Evolutionary conservation across 2,329 filamentous ascomycete genomes (phyloP), one percentile per base, ranked within the genome.

Genomic region (Geosmithia flava): DNA sequence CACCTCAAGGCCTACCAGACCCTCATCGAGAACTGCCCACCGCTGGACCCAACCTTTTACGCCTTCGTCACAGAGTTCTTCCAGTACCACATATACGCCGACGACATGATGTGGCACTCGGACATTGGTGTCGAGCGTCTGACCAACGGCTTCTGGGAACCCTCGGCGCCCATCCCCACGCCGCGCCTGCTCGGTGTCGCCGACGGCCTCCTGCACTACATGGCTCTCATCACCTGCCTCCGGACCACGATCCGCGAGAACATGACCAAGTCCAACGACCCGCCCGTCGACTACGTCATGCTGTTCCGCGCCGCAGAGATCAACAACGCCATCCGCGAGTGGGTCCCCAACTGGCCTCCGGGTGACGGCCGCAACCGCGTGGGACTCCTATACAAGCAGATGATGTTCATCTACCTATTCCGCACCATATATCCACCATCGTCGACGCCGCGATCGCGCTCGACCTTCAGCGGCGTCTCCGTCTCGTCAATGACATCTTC

Each of bases 151-250:
- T 63, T 69, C 42, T 74, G 71, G 68, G 59, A 63, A 33, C 63
- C 69, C 2, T 53, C 64, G 40, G 54, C 64, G 1, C 58, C 65
- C 2, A 69, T 75, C 27, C 63, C 73, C 17, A 66, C 70, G 0
- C 69, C 74, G 5, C 71, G 76, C n/a, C 71, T 95, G 4, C 71
- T 95, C 6, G 89, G 89, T 20, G 83, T 95, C 23, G 80, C 85
- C 41, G 88, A 95, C 57, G 87, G 87, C 1, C 70, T 95, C 2
- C 89, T 95, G 59, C 75, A 77, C 33, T 82, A 85, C 58, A 81
- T 95, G 29, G 83, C 83, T 7, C 80, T 86, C 57, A 91, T 94
- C 51, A 88, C 86, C 2, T 76, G 78, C 13, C 76, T 95, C 39
- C 78, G 88, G 42, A 84, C 90, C 61, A 74, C 73, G 2, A 85